Conservation (phyloP, 2,329 filamentous ascomycete species). For the Corinectria fuckeliana region DNA sequence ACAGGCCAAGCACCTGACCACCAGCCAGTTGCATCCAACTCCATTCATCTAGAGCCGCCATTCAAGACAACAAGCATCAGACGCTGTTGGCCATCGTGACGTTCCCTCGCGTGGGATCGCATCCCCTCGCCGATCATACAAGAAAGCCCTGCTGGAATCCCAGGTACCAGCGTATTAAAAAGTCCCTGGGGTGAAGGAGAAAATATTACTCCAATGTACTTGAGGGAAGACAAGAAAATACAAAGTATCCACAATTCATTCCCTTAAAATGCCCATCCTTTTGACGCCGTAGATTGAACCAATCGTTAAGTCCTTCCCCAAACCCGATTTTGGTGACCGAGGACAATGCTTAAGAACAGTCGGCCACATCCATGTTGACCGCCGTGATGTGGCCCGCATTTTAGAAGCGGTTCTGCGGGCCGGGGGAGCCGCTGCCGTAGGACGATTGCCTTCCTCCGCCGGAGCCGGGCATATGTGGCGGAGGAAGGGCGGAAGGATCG, state of each 20-base stretch:
- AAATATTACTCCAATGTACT: conserved; percentile 24
- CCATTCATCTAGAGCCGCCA: conserved; percentile 11
- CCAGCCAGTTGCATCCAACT: conserved; percentile 8
- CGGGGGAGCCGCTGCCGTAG: conserved; percentile 29
- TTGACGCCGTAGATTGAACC: conserved; percentile 33
- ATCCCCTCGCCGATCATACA: conserved; percentile 7
- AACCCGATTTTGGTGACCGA: conserved; percentile 25
- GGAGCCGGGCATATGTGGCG: conserved; percentile 46
- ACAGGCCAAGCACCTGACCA: conserved; percentile 15
- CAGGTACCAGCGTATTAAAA: conserved; percentile 28
- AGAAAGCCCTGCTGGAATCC: conserved; percentile 15
- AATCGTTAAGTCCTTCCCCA: conserved; percentile 20
- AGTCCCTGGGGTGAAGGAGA: conserved; percentile 16
- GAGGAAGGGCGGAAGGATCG: conserved; percentile 62
- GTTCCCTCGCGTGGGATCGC: neutral
- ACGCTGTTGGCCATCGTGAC: neutral
- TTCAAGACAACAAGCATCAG: conserved; percentile 13
- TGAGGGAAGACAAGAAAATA: conserved; percentile 21
- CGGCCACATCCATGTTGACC: conserved; percentile 21
- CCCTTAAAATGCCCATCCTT: conserved; percentile 29
- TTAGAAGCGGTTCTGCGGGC: conserved; percentile 38
- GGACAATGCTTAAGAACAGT: conserved; percentile 13
- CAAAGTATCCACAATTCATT: conserved; percentile 26
- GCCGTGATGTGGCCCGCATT: neutral
- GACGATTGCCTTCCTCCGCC: conserved; percentile 29